Evolutionary conservation across 345 rosid species (phyloP).

Genomic region (Salix exigua): DNA sequence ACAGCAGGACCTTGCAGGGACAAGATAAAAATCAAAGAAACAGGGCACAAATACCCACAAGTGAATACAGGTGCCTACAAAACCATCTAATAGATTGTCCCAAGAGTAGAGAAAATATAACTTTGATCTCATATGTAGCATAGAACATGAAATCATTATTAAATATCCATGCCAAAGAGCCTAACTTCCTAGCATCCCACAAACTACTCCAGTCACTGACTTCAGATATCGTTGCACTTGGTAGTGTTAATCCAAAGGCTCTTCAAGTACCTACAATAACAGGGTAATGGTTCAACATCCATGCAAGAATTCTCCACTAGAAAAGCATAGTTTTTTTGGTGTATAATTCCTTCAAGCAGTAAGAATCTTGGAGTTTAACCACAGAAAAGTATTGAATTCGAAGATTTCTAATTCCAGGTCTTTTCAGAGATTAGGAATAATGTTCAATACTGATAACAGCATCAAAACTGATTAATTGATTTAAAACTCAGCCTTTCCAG

Average conservation of each 20-base stretch:
- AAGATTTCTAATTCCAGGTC: background rate
- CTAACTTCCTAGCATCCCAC: constrained; percentile 1
- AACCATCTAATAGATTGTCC: constrained; percentile 2
- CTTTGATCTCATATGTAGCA: constrained; percentile 1
- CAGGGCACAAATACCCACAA: background rate
- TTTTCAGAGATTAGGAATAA: background rate
- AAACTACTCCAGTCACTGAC: constrained; percentile 12
- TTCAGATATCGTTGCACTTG: constrained; percentile 33
- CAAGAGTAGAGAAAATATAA: constrained; percentile 1
- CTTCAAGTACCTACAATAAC: constrained; percentile 63
- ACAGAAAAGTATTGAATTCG: background rate
- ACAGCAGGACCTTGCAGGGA: constrained; percentile 5
- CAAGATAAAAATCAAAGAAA: constrained; percentile 6
- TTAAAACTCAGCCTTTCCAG: background rate
- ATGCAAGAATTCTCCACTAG: background rate
- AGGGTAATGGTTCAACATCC: constrained; percentile 1
- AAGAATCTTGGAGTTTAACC: background rate
- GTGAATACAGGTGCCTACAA: background rate
- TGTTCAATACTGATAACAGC: background rate
- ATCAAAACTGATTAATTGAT: background rate
- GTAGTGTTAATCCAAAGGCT: constrained; percentile 27
- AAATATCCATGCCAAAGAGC: constrained; percentile 10
- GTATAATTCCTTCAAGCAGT: background rate
- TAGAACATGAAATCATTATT: constrained; percentile 15
- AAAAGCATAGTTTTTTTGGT: background rate